Base-by-base conservation (phyloP, 2,329 filamentous ascomycete species). In the Diplodia corticola region DNA sequence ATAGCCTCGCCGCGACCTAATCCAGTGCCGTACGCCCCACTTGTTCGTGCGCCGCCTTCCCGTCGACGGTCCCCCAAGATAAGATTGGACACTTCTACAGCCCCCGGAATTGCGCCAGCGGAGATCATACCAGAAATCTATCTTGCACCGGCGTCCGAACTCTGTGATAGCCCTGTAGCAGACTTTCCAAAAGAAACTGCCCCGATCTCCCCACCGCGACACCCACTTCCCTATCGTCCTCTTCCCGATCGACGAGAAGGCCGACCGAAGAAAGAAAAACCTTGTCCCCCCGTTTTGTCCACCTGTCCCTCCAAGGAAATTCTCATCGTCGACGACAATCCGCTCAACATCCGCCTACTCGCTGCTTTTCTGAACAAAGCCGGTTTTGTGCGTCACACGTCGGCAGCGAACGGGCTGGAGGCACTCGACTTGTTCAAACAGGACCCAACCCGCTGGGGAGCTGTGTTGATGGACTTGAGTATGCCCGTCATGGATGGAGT, bases 401-500 rank as follows among this genome's bases (percentile, higher is more conserved):
- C 77, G 3, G 77, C 77, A 0, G 70, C 69, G 28, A 75, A 78
- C 26, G 77, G 77, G 7, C 71, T 77, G 1, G 73, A 77, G 68
- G 77, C 77, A 2, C 66, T 79, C 1, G 70, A 75, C 0, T 61
- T 68, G 3, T 68, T 76, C 17, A 73, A 76, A 72, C 13, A 74
- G 6, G 9, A 44, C 4, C 55, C 69, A 13, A 5, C 6, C 2
- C 63, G 63, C 1, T 65, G 76, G 35, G 73, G 76, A 35, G 70
- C 75, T 6, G 71, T 79, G 1, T 70, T 79, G 35, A 78, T 83
- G 80, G 85, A 87, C 68, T 80, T 86, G 5, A 82, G 79, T 72
- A 87, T 87, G 85, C 85, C 85, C 0, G 76, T 85, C 2, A 81
- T 86, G 69, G 80, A 86, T 68, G 83, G 83, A 0, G 74, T 84